Conservation (phyloP, 2,329 filamentous ascomycete genomes). For the Sporothrix globosa region DNA sequence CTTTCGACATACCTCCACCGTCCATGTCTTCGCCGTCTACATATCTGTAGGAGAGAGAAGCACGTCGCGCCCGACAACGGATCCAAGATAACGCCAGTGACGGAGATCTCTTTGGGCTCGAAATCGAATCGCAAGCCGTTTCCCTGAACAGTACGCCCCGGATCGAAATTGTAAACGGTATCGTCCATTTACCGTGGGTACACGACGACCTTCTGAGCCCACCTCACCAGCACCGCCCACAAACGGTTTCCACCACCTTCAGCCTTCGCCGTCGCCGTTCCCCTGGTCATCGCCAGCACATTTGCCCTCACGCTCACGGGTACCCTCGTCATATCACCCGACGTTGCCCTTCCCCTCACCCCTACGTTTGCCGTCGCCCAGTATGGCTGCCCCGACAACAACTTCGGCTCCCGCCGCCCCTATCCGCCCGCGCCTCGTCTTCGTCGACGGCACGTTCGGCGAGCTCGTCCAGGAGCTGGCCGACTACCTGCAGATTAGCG, state of each 20-base stretch:
- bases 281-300: background rate
- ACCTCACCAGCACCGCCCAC: background rate
- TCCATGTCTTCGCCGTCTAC: conserved; percentile 23
- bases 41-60: background rate
- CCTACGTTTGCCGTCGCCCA: background rate
- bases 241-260: background rate
- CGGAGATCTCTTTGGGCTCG: conserved; percentile 19
- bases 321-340: too few relatives aligned
- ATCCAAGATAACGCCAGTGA: conserved; percentile 3
- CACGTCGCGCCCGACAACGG: background rate
- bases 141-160: background rate
- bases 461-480: conserved; percentile 94
- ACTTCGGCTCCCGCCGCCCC: conserved; percentile 25
- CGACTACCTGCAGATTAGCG: conserved; percentile 84
- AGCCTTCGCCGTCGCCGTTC: background rate
- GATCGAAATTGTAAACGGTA: background rate
- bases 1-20: background rate
- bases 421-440: conserved; percentile 62
- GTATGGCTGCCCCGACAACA: conserved; percentile 30
- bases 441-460: conserved; percentile 89
- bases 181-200: background rate
- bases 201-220: background rate
- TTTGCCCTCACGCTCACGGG: too few relatives aligned
- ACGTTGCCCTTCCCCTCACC: background rate
- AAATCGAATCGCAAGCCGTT: background rate